These are phyloP conservation scores for Talaromyces sp. DNA, from an alignment of 2,329 filamentous ascomycete genomes.

Conservation along the genomic window DNA sequence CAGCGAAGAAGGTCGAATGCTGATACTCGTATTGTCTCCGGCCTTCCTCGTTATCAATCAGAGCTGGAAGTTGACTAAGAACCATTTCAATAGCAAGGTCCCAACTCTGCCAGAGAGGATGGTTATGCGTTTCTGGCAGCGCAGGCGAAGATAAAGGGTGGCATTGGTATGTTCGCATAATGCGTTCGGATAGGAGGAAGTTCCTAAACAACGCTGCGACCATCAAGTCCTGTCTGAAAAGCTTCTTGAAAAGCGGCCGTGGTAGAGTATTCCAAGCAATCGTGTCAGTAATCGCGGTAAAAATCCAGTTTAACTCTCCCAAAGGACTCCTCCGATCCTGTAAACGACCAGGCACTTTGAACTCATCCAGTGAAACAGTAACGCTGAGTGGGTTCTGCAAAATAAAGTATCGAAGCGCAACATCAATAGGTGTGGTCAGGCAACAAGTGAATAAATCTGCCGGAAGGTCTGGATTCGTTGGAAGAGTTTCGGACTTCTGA, in stretches of 20 bases:
- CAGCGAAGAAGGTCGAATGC: constrained; percentile 92
- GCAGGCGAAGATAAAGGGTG: constrained; percentile 87
- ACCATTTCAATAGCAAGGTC: constrained; percentile 96
- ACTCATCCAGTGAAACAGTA: constrained; percentile 69
- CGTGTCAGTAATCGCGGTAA: constrained; percentile 96
- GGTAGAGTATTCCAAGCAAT: constrained; percentile 97
- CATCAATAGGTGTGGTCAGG: constrained; percentile 93
- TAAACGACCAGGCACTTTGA: constrained; percentile 81
- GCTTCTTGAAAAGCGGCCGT: constrained; percentile 86
- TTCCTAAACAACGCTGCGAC: constrained; percentile 97
- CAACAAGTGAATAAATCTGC: constrained; percentile 95
- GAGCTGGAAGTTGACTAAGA: constrained; percentile 75
- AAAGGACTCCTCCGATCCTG: constrained; percentile 90
- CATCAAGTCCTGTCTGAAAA: constrained; percentile 96
- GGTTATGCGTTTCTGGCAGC: constrained; percentile 90
- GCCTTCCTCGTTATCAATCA: constrained; percentile 71
- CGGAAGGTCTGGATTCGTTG: constrained; percentile 87
- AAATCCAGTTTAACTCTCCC: constrained; percentile 98
- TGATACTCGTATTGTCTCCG: constrained; percentile 80
- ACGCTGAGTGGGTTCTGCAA: constrained; percentile 74
- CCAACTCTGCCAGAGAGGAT: constrained; percentile 96
- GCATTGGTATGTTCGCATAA: constrained; percentile 95
- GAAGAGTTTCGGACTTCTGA: constrained; percentile 81
- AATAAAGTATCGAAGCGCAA: constrained; percentile 94
- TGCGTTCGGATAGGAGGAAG: constrained; percentile 85